A percentile compares a stretch with the other conserved stretches of the same genome.
phyloP scores from a whole-genome alignment of 331 rosid genomes.

The Quercus tomentella region DNA sequence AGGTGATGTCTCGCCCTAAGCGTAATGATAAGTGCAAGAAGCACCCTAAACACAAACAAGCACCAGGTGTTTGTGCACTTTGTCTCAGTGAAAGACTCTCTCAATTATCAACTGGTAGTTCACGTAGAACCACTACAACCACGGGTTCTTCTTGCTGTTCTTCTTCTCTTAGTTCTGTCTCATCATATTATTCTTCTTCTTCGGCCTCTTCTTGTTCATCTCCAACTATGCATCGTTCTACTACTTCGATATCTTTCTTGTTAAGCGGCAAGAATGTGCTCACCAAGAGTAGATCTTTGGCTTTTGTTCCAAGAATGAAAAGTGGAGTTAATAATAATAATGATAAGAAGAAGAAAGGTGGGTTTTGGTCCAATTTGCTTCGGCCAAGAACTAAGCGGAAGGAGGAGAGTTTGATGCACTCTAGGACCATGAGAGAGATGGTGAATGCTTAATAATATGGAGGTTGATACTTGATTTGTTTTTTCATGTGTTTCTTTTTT shows the following conservation, averaged over 20 bases:
- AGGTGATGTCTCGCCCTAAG: conserved; percentile 23
- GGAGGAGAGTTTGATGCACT: conserved; percentile 27
- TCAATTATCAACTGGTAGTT: conserved; percentile 17
- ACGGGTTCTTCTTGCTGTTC: conserved; percentile 20
- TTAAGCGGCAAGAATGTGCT: conserved; percentile 34
- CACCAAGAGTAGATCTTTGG: conserved; percentile 58
- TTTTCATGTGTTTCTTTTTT: not conserved
- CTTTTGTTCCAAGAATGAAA: conserved; percentile 29
- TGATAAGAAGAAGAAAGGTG: conserved; percentile 20
- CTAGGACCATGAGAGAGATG: conserved; percentile 35
- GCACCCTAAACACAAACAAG: conserved; percentile 67
- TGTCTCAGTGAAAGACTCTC: conserved; percentile 56
- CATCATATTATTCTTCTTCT: conserved; percentile 61
- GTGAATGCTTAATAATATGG: not conserved
- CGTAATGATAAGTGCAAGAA: conserved; percentile 44
- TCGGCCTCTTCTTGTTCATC: conserved; percentile 51
- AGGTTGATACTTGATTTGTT: not conserved
- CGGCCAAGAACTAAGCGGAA: conserved; percentile 39
- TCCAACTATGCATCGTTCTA: conserved; percentile 33
- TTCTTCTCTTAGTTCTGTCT: conserved; percentile 42
- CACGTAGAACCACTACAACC: not conserved
- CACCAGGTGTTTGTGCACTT: conserved; percentile 74
- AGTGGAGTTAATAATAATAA: not conserved
- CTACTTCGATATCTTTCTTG: conserved; percentile 18
- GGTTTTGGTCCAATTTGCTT: conserved; percentile 74